Evolutionary conservation across 1,284 basidiomycete genomes (phyloP), one percentile per base, ranked within the genome.

Genomic region (Ustilago cynodontis): DNA sequence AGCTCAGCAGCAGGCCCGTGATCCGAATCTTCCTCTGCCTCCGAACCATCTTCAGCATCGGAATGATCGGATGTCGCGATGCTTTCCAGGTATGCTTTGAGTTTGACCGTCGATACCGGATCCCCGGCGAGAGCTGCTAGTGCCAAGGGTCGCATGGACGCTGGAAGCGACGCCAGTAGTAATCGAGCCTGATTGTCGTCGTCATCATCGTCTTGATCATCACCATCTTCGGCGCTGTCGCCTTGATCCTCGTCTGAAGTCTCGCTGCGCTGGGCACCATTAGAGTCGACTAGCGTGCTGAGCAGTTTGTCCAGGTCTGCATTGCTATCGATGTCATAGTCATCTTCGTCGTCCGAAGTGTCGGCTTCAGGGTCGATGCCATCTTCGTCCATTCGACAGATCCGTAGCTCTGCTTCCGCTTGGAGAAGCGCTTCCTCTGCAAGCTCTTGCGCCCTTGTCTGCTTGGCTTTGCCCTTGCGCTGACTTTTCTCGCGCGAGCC

Each of bases 401-500:
- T 60, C 39, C 69, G 69, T 20, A 77, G 69, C 53, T 77, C 74
- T 24, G 65, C 69, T 55, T 77, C 59, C 10, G 74, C 74, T 47
- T 71, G 69, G 2, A 71, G 65, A 10, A 77, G 56, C 7, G 74
- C 74, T n/a, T 72, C 65, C 53, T 77, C 69, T 10, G 74, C 74
- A 3, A 71, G 69, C 35, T 79, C 80, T 64, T 77, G 74, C 9
- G 65, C 77, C 5, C 59, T 45, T 2, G 80, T 83, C 62, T 77
- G 71, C 37, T 76, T 77, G 2, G 67, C 81, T 57, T 83, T 83
- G 43, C 82, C 82, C 56, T 83, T 83, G 49, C 82, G 54, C 52
- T 67, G 59, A n/a, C 69, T 66, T 29, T 61, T 68, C 20, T 29
- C 47, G 22, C 66, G 59, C 10, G 54, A 58, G 6, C 66, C 77